phyloP scores from a whole-genome alignment of 176 grass and related monocot species.

The Avena sativa region DNA sequence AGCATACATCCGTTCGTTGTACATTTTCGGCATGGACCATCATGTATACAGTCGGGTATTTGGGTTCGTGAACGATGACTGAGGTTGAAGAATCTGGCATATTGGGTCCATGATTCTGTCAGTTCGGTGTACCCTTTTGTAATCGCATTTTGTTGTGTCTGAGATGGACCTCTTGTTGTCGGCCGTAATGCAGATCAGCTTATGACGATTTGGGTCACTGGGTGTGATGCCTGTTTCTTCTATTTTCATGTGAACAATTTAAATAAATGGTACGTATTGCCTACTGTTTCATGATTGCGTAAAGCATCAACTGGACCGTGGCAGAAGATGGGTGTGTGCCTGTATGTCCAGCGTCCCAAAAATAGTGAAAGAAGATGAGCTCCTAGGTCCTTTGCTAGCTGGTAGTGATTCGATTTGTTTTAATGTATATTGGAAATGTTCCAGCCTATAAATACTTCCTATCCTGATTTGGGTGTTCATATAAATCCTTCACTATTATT shows the following conservation, averaged over 20 bases:
- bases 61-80: not conserved
- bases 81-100: not conserved
- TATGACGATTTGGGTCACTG: not conserved
- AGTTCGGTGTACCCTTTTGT: not conserved
- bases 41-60: slow-evolving; percentile 11
- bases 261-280: not conserved
- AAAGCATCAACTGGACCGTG: not conserved
- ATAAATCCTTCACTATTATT: no score
- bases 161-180: not conserved
- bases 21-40: not conserved
- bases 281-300: not conserved
- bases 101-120: not conserved
- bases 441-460: no score
- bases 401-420: no score
- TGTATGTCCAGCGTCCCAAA: no score
- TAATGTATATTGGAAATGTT: no score
- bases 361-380: no score
- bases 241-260: not conserved
- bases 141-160: not conserved
- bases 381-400: no score
- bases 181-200: not conserved
- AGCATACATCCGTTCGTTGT: not conserved
- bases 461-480: no score
- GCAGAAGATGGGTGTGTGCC: no score
- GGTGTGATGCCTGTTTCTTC: not conserved